Base-by-base conservation (phyloP, 23 red algal species). In the Rhodosorus marinus region DNA sequence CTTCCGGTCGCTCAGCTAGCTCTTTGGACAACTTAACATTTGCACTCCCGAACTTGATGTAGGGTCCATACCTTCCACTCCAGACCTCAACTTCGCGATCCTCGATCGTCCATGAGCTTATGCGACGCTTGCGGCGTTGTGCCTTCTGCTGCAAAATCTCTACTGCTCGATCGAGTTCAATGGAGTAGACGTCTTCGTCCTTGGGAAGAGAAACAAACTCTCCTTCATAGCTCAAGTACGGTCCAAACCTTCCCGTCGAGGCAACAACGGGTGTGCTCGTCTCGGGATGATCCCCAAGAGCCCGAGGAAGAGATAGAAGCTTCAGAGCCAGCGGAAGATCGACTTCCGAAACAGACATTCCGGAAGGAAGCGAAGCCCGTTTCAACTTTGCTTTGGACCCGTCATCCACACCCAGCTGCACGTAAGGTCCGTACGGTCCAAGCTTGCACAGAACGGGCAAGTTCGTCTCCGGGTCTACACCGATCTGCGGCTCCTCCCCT, bases 391-490 rank as follows among this genome's bases (percentile, higher is more conserved):
- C 31, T 20, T 33, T 33, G 14, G 15, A 15, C 57, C 74, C 70
- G 0, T 77, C 64, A 11, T 74, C 62, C 0, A 45, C 49, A 0
- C 87, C 87, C 32, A 83, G 49, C 53, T 95, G 76, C 14, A 95
- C 48, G 70, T 84, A 95, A 29, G 78, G 80, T 8, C 88, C 88
- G 56, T 81, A 95, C 26, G 64, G 73, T 6, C 77, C 80, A 6
- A 47, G 70, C 19, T 66, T 70, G 19, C 83, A 33, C 1, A 78
- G 52, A 8, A 95, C 46, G 33, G 34, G 38, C 33, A 66, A 21
- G 24, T 67, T 67, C 34, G 60, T 85, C 47, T 33, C 9, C 0
- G 88, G 76, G 38, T 95, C 88, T 49, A 25, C 56, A 3, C 88
- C 88, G 4, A 95, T 49, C 26, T 57, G 69, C 17, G 71, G 72